Conservation (phyloP, 1,284 basidiomycete genomes). For the Trametes polyzona region DNA sequence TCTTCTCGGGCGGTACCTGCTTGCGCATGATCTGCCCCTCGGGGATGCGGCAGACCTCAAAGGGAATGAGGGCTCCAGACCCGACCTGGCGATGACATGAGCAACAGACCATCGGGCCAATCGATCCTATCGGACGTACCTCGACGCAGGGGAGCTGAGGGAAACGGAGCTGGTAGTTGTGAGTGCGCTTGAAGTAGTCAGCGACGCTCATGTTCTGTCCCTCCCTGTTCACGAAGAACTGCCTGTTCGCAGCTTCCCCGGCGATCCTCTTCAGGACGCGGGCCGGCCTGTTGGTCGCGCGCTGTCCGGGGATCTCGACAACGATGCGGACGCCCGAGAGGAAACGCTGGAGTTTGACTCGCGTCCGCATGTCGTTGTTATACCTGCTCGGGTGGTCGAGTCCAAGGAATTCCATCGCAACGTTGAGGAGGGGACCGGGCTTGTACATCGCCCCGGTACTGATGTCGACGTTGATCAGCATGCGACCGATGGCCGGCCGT, state of each 20-base stretch:
- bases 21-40: constrained; percentile 77
- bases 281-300: constrained; percentile 12
- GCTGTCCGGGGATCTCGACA: constrained; percentile 40
- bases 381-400: constrained; percentile 45
- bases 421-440: constrained; percentile 48
- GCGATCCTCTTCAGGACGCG: constrained; percentile 57
- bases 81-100: constrained; percentile 51
- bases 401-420: constrained; percentile 62
- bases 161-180: constrained; percentile 54
- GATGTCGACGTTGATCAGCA: constrained; percentile 80
- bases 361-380: constrained; percentile 56
- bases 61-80: constrained; percentile 65
- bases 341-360: constrained; percentile 63
- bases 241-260: constrained; percentile 48
- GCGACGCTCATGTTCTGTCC: constrained; percentile 60
- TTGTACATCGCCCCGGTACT: constrained; percentile 79
- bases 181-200: constrained; percentile 56
- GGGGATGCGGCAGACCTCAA: constrained; percentile 68
- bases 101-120: neutral
- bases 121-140: constrained; percentile 45
- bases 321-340: constrained; percentile 59
- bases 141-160: constrained; percentile 68
- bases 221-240: constrained; percentile 58
- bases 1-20: constrained; percentile 70
- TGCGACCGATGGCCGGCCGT: constrained; percentile 64